Conservation (phyloP, 768 basidiomycete genomes). For the Suillus cothurnatus region DNA sequence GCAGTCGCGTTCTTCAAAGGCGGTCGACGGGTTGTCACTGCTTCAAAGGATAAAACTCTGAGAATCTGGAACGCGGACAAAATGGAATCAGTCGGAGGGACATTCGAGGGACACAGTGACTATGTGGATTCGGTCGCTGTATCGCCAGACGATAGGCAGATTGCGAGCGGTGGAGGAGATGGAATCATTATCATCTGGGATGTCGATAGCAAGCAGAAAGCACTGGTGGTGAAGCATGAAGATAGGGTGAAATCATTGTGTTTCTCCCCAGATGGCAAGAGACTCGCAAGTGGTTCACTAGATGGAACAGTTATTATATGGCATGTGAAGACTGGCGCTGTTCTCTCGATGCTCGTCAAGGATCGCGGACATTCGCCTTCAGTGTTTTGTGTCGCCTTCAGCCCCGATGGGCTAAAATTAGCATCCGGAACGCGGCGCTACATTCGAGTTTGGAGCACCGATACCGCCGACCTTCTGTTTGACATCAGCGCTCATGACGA, state of each 20-base stretch:
- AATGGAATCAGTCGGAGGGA: conserved; percentile 14
- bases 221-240: conserved; percentile 27
- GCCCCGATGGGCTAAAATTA: conserved; percentile 10
- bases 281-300: neutral
- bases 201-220: conserved; percentile 21
- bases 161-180: conserved; percentile 32
- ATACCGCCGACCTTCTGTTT: neutral
- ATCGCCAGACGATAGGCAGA: conserved; percentile 25
- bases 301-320: conserved; percentile 1
- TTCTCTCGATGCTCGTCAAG: neutral
- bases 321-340: conserved; percentile 11
- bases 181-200: conserved; percentile 24
- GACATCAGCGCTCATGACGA: neutral
- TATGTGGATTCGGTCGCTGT: conserved; percentile 31
- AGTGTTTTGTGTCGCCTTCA: neutral
- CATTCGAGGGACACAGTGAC: conserved; percentile 22
- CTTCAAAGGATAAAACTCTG: conserved; percentile 2
- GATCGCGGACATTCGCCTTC: too few species aligned
- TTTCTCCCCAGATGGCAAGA: conserved; percentile 7
- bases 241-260: conserved; percentile 24
- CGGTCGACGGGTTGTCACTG: too few species aligned
- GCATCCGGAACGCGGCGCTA: neutral
- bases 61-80: conserved; percentile 30
- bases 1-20: too few species aligned
- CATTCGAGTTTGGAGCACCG: neutral